Percentiles rank a stretch among this genome's conserved stretches.
phyloP scores from a whole-genome alignment of 2,329 filamentous ascomycete genomes.

The Apiospora phragmitis region DNA sequence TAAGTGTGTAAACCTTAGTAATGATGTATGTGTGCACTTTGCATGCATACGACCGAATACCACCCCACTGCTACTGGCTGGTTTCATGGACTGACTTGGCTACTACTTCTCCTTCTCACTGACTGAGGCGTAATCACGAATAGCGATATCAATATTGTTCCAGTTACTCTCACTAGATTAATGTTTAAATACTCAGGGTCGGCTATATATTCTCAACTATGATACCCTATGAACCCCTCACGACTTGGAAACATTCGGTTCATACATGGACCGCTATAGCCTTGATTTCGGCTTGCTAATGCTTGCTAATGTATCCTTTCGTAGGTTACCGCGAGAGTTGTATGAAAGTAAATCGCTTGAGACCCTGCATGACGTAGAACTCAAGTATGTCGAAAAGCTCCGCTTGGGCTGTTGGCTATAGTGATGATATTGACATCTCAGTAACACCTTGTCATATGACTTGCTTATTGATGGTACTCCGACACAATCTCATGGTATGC shows the following conservation, averaged over 20 bases:
- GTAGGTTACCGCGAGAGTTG: background rate
- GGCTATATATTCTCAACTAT: background rate
- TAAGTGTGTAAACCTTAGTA: background rate
- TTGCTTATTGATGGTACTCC: background rate
- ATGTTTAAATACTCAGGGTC: background rate
- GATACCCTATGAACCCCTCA: background rate
- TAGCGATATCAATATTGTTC: background rate
- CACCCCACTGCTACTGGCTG: background rate
- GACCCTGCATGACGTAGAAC: background rate
- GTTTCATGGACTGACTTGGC: background rate
- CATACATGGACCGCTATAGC: background rate
- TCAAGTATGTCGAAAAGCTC: background rate
- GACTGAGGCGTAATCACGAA: background rate
- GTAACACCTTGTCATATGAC: background rate
- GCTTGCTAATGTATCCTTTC: background rate
- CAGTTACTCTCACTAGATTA: background rate
- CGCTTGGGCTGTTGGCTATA: background rate
- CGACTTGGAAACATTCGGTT: background rate
- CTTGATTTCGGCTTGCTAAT: background rate
- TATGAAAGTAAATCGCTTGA: background rate
- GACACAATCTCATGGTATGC: background rate
- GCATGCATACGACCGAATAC: background rate
- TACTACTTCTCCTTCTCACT: background rate
- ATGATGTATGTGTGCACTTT: constrained; percentile 1
- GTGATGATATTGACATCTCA: background rate